Evolutionary conservation across 257 asterid species (phyloP).

Genomic region (Lycium ferocissimum): DNA sequence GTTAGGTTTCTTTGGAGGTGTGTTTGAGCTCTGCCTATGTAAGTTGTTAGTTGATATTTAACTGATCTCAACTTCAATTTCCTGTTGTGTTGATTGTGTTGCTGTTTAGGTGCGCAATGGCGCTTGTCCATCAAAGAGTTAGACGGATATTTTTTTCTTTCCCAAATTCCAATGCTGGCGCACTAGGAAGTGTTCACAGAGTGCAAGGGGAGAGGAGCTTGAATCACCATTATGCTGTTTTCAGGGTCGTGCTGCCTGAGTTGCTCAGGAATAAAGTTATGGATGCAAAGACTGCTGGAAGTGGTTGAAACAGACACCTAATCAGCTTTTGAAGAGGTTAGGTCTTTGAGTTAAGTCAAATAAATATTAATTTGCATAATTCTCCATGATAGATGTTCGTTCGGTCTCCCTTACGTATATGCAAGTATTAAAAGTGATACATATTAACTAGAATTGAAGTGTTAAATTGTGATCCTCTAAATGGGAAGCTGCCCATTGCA

Average conservation of each 20-base stretch:
- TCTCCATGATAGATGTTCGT: background rate
- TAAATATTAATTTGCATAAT: background rate
- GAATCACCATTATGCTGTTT: slow-evolving; percentile 96
- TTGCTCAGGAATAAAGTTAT: slow-evolving; percentile 35
- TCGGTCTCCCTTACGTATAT: background rate
- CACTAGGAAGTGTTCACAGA: slow-evolving; percentile 82
- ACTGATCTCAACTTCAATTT: too few relatives aligned
- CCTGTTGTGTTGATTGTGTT: too few relatives aligned
- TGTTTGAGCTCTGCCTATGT: too few relatives aligned
- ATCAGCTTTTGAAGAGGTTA: background rate
- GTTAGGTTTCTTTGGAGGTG: too few relatives aligned
- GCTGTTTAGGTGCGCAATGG: slow-evolving; percentile 71
- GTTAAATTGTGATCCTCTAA: too few relatives aligned
- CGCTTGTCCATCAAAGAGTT: slow-evolving; percentile 89
- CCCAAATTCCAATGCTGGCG: slow-evolving; percentile 79
- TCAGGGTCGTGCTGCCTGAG: slow-evolving; percentile 67
- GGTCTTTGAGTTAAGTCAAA: background rate
- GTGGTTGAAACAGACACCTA: background rate
- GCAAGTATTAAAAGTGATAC: background rate
- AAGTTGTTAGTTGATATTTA: too few relatives aligned
- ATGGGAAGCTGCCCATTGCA: too few relatives aligned
- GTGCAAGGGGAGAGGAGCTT: slow-evolving; percentile 89
- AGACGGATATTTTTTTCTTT: slow-evolving; percentile 77
- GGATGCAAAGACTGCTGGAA: slow-evolving; percentile 14
- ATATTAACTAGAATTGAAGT: too few relatives aligned